Conservation (phyloP, 2,329 filamentous ascomycete species). For the Penicillium concentricum region DNA sequence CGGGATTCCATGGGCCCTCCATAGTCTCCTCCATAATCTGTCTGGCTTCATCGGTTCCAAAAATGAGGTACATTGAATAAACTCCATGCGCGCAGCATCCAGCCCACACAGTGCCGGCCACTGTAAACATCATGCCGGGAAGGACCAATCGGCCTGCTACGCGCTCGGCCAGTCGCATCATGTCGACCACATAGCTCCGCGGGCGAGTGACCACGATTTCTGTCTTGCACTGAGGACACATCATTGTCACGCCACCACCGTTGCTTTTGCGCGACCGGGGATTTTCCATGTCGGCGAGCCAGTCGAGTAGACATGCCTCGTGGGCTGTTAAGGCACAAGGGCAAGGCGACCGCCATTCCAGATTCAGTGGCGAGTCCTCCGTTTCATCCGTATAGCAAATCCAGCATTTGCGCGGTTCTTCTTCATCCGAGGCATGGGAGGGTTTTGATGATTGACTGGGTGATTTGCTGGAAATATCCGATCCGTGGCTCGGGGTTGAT, state of each 20-base stretch:
- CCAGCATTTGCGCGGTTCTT: slow-evolving; percentile 60
- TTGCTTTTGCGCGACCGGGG: slow-evolving; percentile 52
- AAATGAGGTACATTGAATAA: slow-evolving; percentile 64
- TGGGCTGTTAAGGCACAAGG: slow-evolving; percentile 88
- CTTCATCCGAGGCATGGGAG: slow-evolving; percentile 15
- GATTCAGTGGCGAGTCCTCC: slow-evolving; percentile 59
- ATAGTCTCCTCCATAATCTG: slow-evolving; percentile 51
- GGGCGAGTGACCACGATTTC: slow-evolving; percentile 75
- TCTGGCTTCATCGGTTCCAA: slow-evolving; percentile 61
- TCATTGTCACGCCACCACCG: slow-evolving; percentile 61
- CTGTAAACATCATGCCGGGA: slow-evolving; percentile 59
- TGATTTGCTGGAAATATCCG: slow-evolving; percentile 20
- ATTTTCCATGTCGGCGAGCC: slow-evolving; percentile 85
- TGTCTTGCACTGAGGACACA: slow-evolving; percentile 87
- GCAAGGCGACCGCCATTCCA: slow-evolving; percentile 82
- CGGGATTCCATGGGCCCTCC: slow-evolving; percentile 45
- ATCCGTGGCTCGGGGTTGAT: slow-evolving; percentile 11
- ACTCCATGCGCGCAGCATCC: slow-evolving; percentile 59
- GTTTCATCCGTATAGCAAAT: slow-evolving; percentile 67
- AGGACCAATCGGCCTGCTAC: slow-evolving; percentile 60
- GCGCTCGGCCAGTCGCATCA: slow-evolving; percentile 60
- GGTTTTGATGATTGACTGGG: slow-evolving; percentile 13
- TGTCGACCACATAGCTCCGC: slow-evolving; percentile 68
- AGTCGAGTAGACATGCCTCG: slow-evolving; percentile 83
- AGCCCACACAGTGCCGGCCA: slow-evolving; percentile 50